Base-by-base conservation (phyloP, 495 filamentous ascomycete species). In the Jackrogersella minutella region DNA sequence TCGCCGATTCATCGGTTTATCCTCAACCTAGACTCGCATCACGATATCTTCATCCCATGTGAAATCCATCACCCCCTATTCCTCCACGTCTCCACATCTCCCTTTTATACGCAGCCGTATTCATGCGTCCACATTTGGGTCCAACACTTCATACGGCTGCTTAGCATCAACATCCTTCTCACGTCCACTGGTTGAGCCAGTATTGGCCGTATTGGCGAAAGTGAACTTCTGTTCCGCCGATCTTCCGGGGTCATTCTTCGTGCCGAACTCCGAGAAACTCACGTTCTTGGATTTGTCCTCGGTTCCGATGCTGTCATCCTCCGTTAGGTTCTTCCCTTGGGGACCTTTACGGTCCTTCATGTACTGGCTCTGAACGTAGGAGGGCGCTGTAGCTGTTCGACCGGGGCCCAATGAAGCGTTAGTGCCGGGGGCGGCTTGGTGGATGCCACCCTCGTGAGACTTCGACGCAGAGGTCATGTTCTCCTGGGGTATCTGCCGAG, bases 301-400 rank as follows among this genome's bases (percentile, higher is more conserved):
- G 4, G 64, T 66, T 28, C 58, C 69, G 4, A 74, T 75, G 14
- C 73, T 73, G 8, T 73, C 73, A 13, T 76, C 78, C 69, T 80
- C 80, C 8, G 14, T 74, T 6, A 80, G 36, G 33, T 79, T 80
- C 71, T 74, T 77, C 39, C 79, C 80, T 44, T 81, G 75, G 7
- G 78, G 78, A 13, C 73, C 71, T 14, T 41, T 36, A 10, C 16
- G 30, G 39, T 68, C 64, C 13, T 50, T 64, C 2, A 50, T 5
- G 28, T 41, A 64, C 64, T 73, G 69, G 53, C 46, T 70, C 11
- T 60, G 22, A 8, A 73, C 71, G 55, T 81, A 78, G 3, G 54
- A 70, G 2, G 78, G 78, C 17, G 78, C 77, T 1, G 68, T 14
- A 33, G 49, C 61, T 11, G 39, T 43, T 33, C 19, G 40, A 4